A percentile compares a stretch with the other conserved stretches of the same genome.
Evolutionary conservation across 75 land plant species (phyloP).

Genomic region (Azolla pinnata): DNA sequence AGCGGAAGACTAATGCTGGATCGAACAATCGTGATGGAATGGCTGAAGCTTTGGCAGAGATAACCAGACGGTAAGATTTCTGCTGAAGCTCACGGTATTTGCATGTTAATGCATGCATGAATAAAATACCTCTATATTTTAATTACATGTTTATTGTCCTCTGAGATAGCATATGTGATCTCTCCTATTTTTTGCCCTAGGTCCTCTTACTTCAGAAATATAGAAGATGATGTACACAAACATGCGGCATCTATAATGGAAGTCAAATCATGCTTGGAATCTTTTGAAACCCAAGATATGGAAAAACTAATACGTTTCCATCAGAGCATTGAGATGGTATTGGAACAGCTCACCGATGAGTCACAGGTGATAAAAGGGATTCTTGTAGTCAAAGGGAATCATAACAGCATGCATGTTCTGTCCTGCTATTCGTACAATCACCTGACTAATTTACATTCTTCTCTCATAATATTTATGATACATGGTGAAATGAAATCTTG

Average conservation of each 20-base stretch:
- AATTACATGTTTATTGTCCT: too few relatives aligned
- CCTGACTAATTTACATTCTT: too few relatives aligned
- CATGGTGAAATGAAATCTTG: too few relatives aligned
- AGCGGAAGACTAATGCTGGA: conserved; percentile 7
- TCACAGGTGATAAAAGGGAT: conserved; percentile 45
- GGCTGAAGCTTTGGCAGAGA: conserved; percentile 70
- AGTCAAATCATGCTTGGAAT: conserved; percentile 29
- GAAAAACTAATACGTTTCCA: conserved; percentile 42
- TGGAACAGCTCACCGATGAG: conserved; percentile 54
- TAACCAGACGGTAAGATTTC: conserved; percentile 43
- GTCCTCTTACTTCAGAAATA: conserved; percentile 33
- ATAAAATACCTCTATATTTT: too few relatives aligned
- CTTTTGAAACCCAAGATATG: conserved; percentile 52
- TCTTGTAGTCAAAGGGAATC: too few relatives aligned
- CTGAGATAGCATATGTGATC: too few relatives aligned
- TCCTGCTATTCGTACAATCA: too few relatives aligned
- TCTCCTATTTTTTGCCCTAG: conserved; percentile 4
- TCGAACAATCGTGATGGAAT: conserved; percentile 31
- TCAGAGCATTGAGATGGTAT: conserved; percentile 31
- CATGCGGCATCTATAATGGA: conserved; percentile 35
- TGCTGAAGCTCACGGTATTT: neutral
- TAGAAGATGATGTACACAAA: conserved; percentile 51
- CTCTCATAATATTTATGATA: too few relatives aligned
- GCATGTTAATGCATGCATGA: too few relatives aligned
- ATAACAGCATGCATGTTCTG: too few relatives aligned